Percentiles rank a stretch among this genome's conserved stretches.
These are phyloP conservation scores for Beauveria sp. DNA, from an alignment of 2,329 filamentous ascomycete species.

Conservation along the genomic window DNA sequence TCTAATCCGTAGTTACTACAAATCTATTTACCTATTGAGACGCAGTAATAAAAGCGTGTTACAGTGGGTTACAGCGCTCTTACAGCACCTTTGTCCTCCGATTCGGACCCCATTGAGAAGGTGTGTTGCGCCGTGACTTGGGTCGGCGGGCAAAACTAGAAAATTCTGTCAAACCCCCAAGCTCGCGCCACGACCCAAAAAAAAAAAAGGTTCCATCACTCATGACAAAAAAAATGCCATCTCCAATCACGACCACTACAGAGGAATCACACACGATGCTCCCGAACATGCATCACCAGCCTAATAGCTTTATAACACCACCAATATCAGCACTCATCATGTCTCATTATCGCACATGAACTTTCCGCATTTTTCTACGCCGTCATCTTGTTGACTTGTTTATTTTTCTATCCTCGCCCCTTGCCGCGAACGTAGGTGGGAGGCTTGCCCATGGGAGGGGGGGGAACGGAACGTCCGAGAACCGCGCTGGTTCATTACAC, in stretches of 20 bases:
- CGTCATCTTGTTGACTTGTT: neutral
- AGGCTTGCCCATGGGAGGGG: constrained; percentile 1
- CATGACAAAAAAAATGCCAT: neutral
- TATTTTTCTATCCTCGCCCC: neutral
- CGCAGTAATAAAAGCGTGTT: too few relatives aligned
- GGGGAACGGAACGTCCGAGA: constrained; percentile 6
- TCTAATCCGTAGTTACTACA: neutral
- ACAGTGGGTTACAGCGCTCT: neutral
- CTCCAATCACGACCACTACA: constrained; percentile 3
- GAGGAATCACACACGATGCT: constrained; percentile 8
- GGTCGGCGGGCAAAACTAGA: neutral
- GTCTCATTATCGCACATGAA: constrained; percentile 4
- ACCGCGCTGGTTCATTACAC: constrained; percentile 4
- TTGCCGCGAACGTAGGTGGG: neutral
- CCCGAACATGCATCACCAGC: neutral
- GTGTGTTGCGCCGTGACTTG: neutral
- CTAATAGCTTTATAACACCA: neutral
- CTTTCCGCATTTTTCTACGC: constrained; percentile 10
- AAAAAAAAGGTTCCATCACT: neutral
- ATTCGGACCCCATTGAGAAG: neutral
- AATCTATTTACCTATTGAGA: too few relatives aligned
- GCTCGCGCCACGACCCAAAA: neutral
- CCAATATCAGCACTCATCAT: neutral
- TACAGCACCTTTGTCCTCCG: neutral
- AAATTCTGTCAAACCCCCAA: neutral